Evolutionary conservation across 1,139 yeast genomes (phyloP), one percentile per base, ranked within the genome.

Genomic region (Taphrina wiesneri): DNA sequence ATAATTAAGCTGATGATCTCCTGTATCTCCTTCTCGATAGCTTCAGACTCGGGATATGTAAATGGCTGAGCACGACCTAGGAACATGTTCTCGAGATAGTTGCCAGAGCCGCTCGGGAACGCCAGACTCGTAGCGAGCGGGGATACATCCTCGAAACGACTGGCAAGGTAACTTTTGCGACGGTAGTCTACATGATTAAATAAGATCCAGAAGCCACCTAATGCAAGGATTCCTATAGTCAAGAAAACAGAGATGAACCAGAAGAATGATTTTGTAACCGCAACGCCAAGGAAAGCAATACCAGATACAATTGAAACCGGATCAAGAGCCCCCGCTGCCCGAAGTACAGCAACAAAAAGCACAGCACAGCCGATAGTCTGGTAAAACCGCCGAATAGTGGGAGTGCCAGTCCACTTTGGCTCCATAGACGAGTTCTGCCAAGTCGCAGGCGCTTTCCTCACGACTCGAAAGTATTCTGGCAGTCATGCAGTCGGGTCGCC

Each of bases 1-100:
- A 87, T 71, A 0, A 90, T 78, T 28, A 83, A 75, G 43, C 80
- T 79, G 1, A 87, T 76, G 7, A 90, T 75, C 2, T 79, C 81
- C 46, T 84, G 83, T 1, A 88, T 19, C 43, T 30, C 45, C 19
- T 59, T 62, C 46, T 61, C 63, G 21, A 65, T 23, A 13, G 19
- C 45, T 30, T 39, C 23, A 6, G 63, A 47, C 3, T 65, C 60
- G 17, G 63, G 65, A 41, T 26, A 60, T 21, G 52, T 32, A n/a
- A 54, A 54, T 6, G 59, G 59, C 25, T 39, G 59, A 11, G 49
- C 19, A 5, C 47, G 46, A 23, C 11, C 5, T 2, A n/a, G 46
- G 9, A 15, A 15, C 21, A 36, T 9, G 15, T 17, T 6, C 13
- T 30, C 26, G n/a, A 54, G 26, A 36, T 39, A 54, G 21, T 54